Evolutionary conservation across 352 stramenopile genomes (phyloP), one percentile per base, ranked within the genome.

Genomic region (Phytopythium boreale): DNA sequence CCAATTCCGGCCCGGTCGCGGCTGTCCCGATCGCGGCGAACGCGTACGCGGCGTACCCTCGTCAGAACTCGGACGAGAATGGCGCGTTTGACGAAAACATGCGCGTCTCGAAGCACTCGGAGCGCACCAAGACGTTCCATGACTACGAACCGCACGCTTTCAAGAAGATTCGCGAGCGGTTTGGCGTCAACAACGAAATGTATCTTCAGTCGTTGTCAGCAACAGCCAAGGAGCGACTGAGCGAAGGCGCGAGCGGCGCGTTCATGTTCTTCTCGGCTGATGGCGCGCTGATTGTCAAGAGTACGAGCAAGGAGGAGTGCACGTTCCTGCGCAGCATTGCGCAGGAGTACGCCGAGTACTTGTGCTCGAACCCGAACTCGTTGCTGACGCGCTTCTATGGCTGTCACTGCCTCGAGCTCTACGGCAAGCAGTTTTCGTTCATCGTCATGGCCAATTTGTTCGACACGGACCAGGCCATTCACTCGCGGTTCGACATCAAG

Each of bases 401-500:
- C 8, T 97, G 89, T 56, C 91, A 98, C 63, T 92, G 86, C 46
- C 73, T 98, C 43, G 80, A 93, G 61, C 64, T 98, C 46, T 97
- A 97, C 66, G 87, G 90, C n/a, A 91, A 96, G 61, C 79, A 93
- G 70, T 96, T 97, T 37, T 94, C 77, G 31, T 97, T 97, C 49
- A 86, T 97, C 12, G 90, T 97, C 34, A 97, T 97, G 90, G 87
- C 85, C 34, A 97, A 97, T 69, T 67, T 97, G 27, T 97, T 97
- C 51, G 87, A 96, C 68, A 96, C 87, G 8, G 77, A 93, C 10
- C 83, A 94, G 55, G 66, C 88, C 17, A 95, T 97, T 67, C 88
- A 97, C 70, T 89, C 75, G 31, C 80, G 84, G 6, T 97, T 92
- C 69, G 91, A 97, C 50, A 94, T 97, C 61, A 97, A 97, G 71